Evolutionary conservation across 768 basidiomycete genomes (phyloP).

Genomic region (Rhodotorula kratochvilovae): DNA sequence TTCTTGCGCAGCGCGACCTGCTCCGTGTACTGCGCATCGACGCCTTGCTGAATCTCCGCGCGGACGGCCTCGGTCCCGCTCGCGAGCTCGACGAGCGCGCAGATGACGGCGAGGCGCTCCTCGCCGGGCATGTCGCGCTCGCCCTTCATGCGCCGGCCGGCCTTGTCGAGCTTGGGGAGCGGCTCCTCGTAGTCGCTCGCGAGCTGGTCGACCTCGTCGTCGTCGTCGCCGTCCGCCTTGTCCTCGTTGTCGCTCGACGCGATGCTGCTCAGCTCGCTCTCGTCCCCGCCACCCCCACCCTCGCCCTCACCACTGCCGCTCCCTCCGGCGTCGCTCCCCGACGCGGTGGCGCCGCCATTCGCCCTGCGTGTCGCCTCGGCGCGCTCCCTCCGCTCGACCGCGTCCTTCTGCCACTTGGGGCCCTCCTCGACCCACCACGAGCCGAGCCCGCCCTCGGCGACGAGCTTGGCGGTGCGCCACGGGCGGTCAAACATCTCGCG

Average conservation of each 20-base stretch:
- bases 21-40: not conserved
- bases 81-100: constrained; percentile 16
- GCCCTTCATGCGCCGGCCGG: constrained; percentile 4
- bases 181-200: constrained; percentile 12
- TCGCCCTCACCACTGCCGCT: not conserved
- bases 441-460: not conserved
- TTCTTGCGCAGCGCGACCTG: not conserved
- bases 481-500: constrained; percentile 4
- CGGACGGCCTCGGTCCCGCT: constrained; percentile 12
- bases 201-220: constrained; percentile 13
- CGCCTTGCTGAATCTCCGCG: not conserved
- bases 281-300: not conserved
- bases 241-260: not conserved
- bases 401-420: not conserved
- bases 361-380: not conserved
- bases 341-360: not conserved
- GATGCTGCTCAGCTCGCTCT: constrained; percentile 9
- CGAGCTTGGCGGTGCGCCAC: constrained; percentile 3
- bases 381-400: not conserved
- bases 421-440: constrained; percentile 1
- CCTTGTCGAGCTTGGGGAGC: not conserved
- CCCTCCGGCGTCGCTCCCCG: not conserved
- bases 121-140: constrained; percentile 13
- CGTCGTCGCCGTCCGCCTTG: not conserved
- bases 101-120: constrained; percentile 15